Evolutionary conservation across 345 rosid species (phyloP), one percentile per base, ranked within the genome.

Genomic region (Aquilaria malaccensis): DNA sequence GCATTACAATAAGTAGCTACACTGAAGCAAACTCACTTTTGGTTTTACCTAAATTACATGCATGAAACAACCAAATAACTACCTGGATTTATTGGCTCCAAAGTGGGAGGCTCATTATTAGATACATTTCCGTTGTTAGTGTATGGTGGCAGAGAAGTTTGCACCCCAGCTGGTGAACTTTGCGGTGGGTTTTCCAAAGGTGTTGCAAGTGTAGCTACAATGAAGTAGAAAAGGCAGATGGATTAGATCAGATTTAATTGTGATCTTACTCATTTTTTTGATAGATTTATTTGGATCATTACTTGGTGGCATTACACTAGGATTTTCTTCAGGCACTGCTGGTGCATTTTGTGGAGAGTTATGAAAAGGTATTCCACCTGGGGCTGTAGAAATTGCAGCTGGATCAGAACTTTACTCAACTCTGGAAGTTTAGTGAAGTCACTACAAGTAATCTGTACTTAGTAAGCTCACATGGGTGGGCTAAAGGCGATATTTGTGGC

Each of bases 71-170:
- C 47, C 57, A 32, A 56, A 7, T 4, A 50, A 15, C 37, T 62
- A 71, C 78, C 77, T 69, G 72, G 70, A 61, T 66, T 61, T 13
- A 13, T 62, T 30, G 72, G 73, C 45, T 61, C 62, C 13, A 12
- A 41, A 50, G 43, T 32, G 9, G 76, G 67, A 30, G 67, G 37
- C 61, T 13, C 58, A 66, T 56, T 45, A 22, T 66, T 54, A 15
- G 75, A 52, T 50, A 66, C 45, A 52, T 69, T 65, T 45, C 65
- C 60, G 30, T 52, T 37, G 14, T 56, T 51, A 33, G 29, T 51
- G 65, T 51, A 49, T 66, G 71, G 49, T 32, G 50, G 63, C 3
- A 15, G 52, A 53, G 13, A 52, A 65, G 58, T 74, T 51, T 69
- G 67, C 55, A 59, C 52, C 59, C 67, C 49, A 54, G 51, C 46